These are phyloP conservation scores for Bacterosira constricta DNA, from an alignment of 108 stramenopile species.

Conservation along the genomic window DNA sequence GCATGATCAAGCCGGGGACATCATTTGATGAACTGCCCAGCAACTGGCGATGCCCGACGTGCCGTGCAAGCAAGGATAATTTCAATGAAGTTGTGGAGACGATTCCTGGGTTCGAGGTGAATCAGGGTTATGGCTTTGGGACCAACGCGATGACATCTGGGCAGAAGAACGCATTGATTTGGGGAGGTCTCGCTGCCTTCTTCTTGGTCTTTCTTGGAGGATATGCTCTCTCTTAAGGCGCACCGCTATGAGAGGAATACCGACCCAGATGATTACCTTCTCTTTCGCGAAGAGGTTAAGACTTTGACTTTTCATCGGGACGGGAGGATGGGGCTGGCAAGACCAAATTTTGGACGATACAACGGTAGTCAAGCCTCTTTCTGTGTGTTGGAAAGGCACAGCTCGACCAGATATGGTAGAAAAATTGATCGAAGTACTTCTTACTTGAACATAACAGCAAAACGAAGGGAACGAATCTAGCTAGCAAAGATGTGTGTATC, in stretches of 20 bases:
- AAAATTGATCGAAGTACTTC: too few species aligned
- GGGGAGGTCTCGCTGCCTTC: slow-evolving; percentile 85
- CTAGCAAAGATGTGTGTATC: too few species aligned
- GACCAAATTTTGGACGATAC: too few species aligned
- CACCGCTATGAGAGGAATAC: background rate
- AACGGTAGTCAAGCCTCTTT: too few species aligned
- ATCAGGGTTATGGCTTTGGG: slow-evolving; percentile 94
- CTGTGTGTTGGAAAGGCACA: too few species aligned
- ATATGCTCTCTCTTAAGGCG: slow-evolving; percentile 67
- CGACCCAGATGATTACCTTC: too few species aligned
- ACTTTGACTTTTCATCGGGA: too few species aligned
- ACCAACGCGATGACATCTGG: slow-evolving; percentile 86
- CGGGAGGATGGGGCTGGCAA: too few species aligned
- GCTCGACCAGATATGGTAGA: too few species aligned
- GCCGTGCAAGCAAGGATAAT: slow-evolving; percentile 85
- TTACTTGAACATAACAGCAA: too few species aligned
- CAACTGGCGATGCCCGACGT: slow-evolving; percentile 93
- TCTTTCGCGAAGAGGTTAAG: too few species aligned
- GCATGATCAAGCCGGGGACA: slow-evolving; percentile 86
- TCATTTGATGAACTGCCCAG: slow-evolving; percentile 79
- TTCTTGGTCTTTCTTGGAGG: slow-evolving; percentile 86
- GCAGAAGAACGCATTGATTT: slow-evolving; percentile 89
- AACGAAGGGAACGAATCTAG: too few species aligned
- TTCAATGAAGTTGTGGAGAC: slow-evolving; percentile 89
- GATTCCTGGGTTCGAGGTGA: slow-evolving; percentile 95